These are phyloP conservation scores for Fusarium acutatum DNA, from an alignment of 2,329 filamentous ascomycete species.

Conservation along the genomic window DNA sequence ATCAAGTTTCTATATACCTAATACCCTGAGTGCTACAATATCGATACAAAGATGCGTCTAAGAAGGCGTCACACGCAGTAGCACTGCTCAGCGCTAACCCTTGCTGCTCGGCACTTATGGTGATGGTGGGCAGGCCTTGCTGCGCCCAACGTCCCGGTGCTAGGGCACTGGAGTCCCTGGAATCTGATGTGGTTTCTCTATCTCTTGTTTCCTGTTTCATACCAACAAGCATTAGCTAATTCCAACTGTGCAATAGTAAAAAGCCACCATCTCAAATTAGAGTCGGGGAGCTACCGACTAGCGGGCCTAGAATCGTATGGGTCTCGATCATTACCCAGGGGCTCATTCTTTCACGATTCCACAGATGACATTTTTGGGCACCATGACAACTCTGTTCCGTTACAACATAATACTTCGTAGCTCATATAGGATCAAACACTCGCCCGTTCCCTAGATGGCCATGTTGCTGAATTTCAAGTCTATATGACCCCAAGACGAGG, in stretches of 20 bases:
- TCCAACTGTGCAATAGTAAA: neutral
- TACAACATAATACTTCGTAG: neutral
- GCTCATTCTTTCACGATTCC: neutral
- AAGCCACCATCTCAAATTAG: slow-evolving; percentile 22
- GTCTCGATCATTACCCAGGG: neutral
- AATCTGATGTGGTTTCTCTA: slow-evolving; percentile 9
- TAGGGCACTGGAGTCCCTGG: slow-evolving; percentile 20
- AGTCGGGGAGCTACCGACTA: slow-evolving; percentile 2
- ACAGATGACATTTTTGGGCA: neutral
- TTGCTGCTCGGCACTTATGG: slow-evolving; percentile 37
- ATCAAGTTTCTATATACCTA: neutral
- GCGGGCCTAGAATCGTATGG: slow-evolving; percentile 1
- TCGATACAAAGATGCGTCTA: neutral
- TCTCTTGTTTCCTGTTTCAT: slow-evolving; percentile 32
- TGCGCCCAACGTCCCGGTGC: slow-evolving; percentile 35
- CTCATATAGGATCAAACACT: neutral
- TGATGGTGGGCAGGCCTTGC: slow-evolving; percentile 27
- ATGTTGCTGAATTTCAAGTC: neutral
- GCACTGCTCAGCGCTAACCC: slow-evolving; percentile 26
- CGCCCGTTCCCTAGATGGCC: neutral
- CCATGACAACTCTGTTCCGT: neutral
- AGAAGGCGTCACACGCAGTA: slow-evolving; percentile 22
- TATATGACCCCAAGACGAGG: neutral
- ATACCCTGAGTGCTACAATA: neutral
- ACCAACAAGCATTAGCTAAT: neutral